Conservation (phyloP, 2,329 filamentous ascomycete genomes). For the Samsoniella hepiali region DNA sequence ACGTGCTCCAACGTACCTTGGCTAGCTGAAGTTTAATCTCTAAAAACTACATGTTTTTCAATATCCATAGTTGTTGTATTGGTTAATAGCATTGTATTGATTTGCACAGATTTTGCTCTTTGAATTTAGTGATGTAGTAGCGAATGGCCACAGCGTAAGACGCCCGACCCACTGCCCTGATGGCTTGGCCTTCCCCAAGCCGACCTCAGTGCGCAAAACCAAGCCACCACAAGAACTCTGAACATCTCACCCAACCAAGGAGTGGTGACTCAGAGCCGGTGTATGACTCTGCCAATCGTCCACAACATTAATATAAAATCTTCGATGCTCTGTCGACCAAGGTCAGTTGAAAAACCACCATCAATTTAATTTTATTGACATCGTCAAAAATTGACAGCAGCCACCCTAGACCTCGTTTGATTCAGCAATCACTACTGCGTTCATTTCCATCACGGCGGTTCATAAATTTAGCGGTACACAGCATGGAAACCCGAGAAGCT, state of each 20-base stretch:
- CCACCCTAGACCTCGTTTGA: slow-evolving; percentile 11
- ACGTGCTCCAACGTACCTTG: background rate
- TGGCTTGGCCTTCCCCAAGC: background rate
- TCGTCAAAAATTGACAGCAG: background rate
- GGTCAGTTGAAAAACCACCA: background rate
- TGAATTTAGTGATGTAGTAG: too few relatives aligned
- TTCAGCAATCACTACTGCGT: slow-evolving; percentile 9
- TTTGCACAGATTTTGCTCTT: background rate
- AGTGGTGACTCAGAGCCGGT: slow-evolving; percentile 5
- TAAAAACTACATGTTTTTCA: too few relatives aligned
- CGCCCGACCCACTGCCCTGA: background rate
- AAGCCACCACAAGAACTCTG: background rate
- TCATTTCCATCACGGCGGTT: background rate
- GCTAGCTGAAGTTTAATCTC: too few relatives aligned
- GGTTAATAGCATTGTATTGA: background rate
- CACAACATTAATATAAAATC: background rate
- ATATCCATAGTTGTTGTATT: too few relatives aligned
- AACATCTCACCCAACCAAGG: background rate
- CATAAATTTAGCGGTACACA: background rate
- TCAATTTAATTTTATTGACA: background rate
- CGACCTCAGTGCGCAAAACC: background rate
- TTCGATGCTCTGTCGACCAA: slow-evolving; percentile 6
- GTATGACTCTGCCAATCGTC: background rate
- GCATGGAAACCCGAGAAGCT: slow-evolving; percentile 1
- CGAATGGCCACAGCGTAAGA: background rate